Conservation (phyloP, 179 eudicot genomes). For the Corrigiola litoralis region DNA sequence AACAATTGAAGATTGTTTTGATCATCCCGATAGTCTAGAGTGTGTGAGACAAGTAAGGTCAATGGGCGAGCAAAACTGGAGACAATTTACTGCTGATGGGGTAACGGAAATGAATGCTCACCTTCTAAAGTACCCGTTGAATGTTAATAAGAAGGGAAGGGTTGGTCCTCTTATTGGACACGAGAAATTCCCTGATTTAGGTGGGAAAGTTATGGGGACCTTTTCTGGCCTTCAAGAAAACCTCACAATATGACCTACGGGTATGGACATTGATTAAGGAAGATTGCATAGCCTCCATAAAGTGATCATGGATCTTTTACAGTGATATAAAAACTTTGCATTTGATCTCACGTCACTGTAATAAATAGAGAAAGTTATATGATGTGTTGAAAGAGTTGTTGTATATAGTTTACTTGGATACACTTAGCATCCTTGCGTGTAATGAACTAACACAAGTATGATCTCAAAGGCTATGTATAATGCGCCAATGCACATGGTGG, state of each 20-base stretch:
- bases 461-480: no score
- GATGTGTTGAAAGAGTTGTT: no score
- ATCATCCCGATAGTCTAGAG: slow-evolving; percentile 29
- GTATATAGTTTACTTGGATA: no score
- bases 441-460: no score
- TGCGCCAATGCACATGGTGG: no score
- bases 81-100: slow-evolving; percentile 22
- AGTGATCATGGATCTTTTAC: no score
- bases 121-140: slow-evolving; percentile 31
- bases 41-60: slow-evolving; percentile 27
- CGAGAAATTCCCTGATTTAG: slow-evolving; percentile 34
- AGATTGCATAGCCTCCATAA: no score
- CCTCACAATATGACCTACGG: slow-evolving; percentile 24
- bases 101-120: slow-evolving; percentile 27
- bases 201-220: slow-evolving; percentile 31
- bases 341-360: no score
- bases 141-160: slow-evolving; percentile 24
- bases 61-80: slow-evolving; percentile 32
- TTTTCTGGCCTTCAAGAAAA: slow-evolving; percentile 28
- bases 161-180: slow-evolving; percentile 24
- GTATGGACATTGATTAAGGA: no score
- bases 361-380: no score
- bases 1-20: slow-evolving; percentile 13
- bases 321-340: no score
- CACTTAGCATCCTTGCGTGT: no score